phyloP scores from a whole-genome alignment of 2,329 filamentous ascomycete genomes.

The Colletotrichum liriopes region DNA sequence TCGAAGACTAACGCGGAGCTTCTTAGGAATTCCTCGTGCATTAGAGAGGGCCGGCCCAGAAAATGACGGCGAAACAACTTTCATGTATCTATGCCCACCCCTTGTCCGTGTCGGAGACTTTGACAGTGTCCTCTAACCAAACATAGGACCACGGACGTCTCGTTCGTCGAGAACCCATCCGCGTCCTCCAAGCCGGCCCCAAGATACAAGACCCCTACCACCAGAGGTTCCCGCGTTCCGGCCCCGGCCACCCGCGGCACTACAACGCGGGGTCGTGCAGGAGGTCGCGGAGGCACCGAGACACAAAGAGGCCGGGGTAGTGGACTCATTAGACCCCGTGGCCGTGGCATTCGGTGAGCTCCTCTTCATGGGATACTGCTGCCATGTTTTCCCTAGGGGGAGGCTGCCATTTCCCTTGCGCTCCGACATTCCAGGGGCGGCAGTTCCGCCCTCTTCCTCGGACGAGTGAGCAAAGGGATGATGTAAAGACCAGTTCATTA shows the following conservation, averaged over 20 bases:
- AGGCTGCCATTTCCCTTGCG: background rate
- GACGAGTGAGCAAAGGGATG: background rate
- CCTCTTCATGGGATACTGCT: background rate
- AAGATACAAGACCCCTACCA: conserved; percentile 61
- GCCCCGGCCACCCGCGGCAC: conserved; percentile 59
- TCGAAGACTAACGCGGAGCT: background rate
- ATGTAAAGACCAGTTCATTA: conserved; percentile 23
- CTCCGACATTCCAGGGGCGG: background rate
- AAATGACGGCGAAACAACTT: conserved; percentile 81
- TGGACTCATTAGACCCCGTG: conserved; percentile 63
- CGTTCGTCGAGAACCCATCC: conserved; percentile 88
- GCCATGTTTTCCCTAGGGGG: background rate
- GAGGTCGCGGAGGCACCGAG: conserved; percentile 48
- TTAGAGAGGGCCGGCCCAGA: conserved; percentile 53
- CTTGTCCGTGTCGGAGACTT: background rate
- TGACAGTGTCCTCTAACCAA: conserved; percentile 45
- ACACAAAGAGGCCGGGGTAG: conserved; percentile 60
- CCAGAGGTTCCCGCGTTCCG: conserved; percentile 61
- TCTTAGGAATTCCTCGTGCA: conserved; percentile 10
- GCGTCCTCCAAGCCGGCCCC: conserved; percentile 66
- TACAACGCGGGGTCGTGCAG: conserved; percentile 49
- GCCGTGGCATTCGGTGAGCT: conserved; percentile 60
- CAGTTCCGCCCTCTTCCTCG: background rate
- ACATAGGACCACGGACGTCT: conserved; percentile 87
- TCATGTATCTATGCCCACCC: conserved; percentile 71